phyloP scores from a whole-genome alignment of 2,329 filamentous ascomycete genomes.

The Paracoccidioides brasiliensis region DNA sequence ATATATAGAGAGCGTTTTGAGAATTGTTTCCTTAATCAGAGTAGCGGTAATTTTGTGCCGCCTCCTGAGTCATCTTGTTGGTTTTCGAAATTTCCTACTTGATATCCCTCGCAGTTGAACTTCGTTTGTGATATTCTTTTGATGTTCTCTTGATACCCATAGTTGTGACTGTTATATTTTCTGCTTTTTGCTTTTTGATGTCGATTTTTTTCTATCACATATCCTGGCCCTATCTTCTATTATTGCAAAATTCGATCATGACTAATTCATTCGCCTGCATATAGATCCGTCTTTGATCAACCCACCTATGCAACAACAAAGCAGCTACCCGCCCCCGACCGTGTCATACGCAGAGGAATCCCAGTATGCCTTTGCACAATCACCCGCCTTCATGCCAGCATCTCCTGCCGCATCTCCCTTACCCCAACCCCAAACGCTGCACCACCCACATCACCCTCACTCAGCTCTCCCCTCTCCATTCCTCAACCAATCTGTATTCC shows the following conservation, averaged over 20 bases:
- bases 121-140: constrained; percentile 9
- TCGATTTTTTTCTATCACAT: not conserved
- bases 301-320: constrained; percentile 27
- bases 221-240: not conserved
- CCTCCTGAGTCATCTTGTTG: constrained; percentile 41
- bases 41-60: constrained; percentile 40
- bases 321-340: constrained; percentile 18
- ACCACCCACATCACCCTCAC: constrained; percentile 14
- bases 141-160: constrained; percentile 10
- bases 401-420: constrained; percentile 20
- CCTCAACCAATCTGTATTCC: constrained; percentile 42
- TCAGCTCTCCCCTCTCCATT: constrained; percentile 47
- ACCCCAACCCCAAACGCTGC: constrained; percentile 15
- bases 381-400: constrained; percentile 18
- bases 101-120: constrained; percentile 5
- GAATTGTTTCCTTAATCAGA: constrained; percentile 41
- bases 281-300: constrained; percentile 48
- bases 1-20: constrained; percentile 9
- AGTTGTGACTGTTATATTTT: constrained; percentile 2
- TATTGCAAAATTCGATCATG: not conserved
- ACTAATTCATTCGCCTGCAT: constrained; percentile 2
- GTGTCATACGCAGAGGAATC: constrained; percentile 24
- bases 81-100: constrained; percentile 25
- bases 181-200: not conserved
- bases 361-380: constrained; percentile 18